Base-by-base conservation (phyloP, 257 asterid species). In the Coffea eugenioides region DNA sequence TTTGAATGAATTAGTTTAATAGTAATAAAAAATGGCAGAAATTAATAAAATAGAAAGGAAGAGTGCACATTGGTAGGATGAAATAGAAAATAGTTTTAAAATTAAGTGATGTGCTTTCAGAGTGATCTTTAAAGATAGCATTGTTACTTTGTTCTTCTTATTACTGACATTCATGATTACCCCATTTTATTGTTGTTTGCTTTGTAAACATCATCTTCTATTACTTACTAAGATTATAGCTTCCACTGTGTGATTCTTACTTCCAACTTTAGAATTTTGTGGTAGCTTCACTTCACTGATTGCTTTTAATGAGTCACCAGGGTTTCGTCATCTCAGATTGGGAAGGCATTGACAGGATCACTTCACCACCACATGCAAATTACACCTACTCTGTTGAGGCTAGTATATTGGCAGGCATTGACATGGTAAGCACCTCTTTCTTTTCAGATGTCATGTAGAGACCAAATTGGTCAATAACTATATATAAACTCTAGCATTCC, bases 261-360 rank as follows among this genome's bases (percentile, higher is more conserved):
- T 15, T 73, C 21, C n/a, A 23, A 77, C 48, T 41, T 41, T 2
- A 43, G 34, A 52, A 34, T 20, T 76, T 45, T 45, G 51, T 77
- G 72, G 43, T 79, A 48, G 49, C 64, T 39, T 80, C 62, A 61
- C 69, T 51, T 85, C 21, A 76, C 69, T 72, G 49, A 69, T 52
- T 77, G 48, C 6, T 71, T 20, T 39, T 75, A 36, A 66, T 78
- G 81, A 76, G 80, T 72, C 75, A 72, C 80, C 96, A 92, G 97
- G 97, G 98, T 48, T 92, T 92, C 84, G 97, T 94, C 76, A 90
- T 94, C 84, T 92, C 98, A 51, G 98, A 92, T 85, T 94, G 97
- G 97, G 83, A 86, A 83, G 98, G 96, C 75, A 83, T 92, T 79
- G 98, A 94, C 82, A 87, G 91, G 83, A 87, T 94, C 84, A 92